phyloP scores from a whole-genome alignment of 495 filamentous ascomycete genomes.

The Hypoxylon intermedium region DNA sequence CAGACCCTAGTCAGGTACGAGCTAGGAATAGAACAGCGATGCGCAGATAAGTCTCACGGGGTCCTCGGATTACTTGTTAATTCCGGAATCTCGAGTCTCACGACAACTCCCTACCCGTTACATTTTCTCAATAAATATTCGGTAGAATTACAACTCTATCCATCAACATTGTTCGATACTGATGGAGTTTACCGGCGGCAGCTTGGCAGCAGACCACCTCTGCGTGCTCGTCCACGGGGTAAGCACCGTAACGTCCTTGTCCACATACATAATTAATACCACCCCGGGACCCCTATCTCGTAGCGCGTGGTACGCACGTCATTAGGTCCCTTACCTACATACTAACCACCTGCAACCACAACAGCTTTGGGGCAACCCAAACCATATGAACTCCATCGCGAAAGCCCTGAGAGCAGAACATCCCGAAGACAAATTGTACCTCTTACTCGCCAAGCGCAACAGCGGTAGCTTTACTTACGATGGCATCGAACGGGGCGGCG shows the following conservation, averaged over 20 bases:
- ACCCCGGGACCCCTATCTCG: not conserved
- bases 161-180: not conserved
- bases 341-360: constrained; percentile 36
- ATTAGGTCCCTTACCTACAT: too few relatives aligned
- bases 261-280: too few relatives aligned
- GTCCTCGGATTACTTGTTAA: too few relatives aligned
- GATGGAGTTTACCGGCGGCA: constrained; percentile 51
- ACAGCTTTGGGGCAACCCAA: constrained; percentile 91
- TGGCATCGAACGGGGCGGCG: constrained; percentile 88
- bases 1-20: not conserved
- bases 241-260: constrained; percentile 42
- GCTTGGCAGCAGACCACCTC: constrained; percentile 68
- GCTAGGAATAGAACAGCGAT: not conserved
- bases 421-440: constrained; percentile 68
- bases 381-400: constrained; percentile 76
- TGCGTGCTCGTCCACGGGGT: constrained; percentile 96
- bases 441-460: constrained; percentile 81
- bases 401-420: constrained; percentile 70
- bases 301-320: constrained; percentile 12
- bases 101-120: too few relatives aligned
- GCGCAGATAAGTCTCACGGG: constrained; percentile 15
- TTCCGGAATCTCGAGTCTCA: too few relatives aligned
- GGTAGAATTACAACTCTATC: not conserved
- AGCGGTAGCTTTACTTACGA: constrained; percentile 88
- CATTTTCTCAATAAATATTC: too few relatives aligned